phyloP scores from a whole-genome alignment of 1,284 basidiomycete species.

The Cerrena zonata region DNA sequence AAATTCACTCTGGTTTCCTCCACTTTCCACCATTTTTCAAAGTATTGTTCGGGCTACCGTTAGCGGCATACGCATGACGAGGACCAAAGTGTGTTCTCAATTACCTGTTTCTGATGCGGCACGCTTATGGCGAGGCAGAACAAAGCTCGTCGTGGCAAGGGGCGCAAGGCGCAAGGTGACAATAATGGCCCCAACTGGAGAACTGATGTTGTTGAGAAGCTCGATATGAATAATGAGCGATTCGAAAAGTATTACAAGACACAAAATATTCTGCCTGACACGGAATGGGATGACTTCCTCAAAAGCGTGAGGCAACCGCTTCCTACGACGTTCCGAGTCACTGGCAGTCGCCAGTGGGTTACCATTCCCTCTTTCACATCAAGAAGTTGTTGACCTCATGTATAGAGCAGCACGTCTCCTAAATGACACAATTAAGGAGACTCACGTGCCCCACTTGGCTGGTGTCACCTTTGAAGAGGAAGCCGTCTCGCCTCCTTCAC shows the following conservation, averaged over 20 bases:
- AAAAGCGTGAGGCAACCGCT: constrained; percentile 66
- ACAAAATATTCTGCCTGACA: constrained; percentile 63
- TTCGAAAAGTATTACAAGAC: constrained; percentile 76
- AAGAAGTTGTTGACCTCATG: constrained; percentile 5
- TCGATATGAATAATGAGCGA: constrained; percentile 66
- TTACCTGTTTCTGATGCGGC: neutral
- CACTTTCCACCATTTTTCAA: neutral
- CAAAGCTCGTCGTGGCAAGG: constrained; percentile 7
- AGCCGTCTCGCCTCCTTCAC: constrained; percentile 70
- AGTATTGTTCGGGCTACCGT: neutral
- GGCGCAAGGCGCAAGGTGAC: constrained; percentile 2
- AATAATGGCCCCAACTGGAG: constrained; percentile 13
- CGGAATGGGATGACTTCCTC: constrained; percentile 80
- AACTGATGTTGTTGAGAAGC: constrained; percentile 39
- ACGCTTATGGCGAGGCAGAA: neutral
- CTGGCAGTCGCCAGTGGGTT: constrained; percentile 78
- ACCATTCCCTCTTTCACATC: constrained; percentile 1
- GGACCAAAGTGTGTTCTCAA: constrained; percentile 11
- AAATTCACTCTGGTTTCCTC: neutral
- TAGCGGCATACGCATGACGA: constrained; percentile 6
- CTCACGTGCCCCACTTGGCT: constrained; percentile 75
- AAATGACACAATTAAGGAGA: constrained; percentile 67
- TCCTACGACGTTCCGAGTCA: constrained; percentile 92
- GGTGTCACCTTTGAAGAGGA: constrained; percentile 78
- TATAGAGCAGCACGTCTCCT: constrained; percentile 67